Evolutionary conservation across 2,329 filamentous ascomycete genomes (phyloP), one percentile per base, ranked within the genome.

Genomic region (Claviceps capensis): DNA sequence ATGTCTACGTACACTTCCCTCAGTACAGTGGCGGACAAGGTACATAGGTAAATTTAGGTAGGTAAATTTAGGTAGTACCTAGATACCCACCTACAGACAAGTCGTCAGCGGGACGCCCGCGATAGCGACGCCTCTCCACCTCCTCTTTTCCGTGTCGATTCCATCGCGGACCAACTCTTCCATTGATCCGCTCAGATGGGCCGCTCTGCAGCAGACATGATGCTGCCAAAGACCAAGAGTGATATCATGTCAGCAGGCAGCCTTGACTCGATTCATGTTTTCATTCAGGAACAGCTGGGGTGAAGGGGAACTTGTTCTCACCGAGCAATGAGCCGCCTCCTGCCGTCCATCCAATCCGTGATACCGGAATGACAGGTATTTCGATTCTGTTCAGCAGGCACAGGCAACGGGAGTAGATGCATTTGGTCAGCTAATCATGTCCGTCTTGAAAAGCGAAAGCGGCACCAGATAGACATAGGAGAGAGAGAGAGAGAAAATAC

Each of bases 271-370:
- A 34, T 34, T 11, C 30, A 34, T 2, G 4, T 34, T 11, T 11
- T 11, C 30, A 9, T 34, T 34, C 30, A 34, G 30, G 3, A 26
- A 40, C 14, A 19, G n/a, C 40, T 8, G n/a, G n/a, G 40, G 11
- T 8, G 13, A 16, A 22, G 42, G 22, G 42, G 2, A 22, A 5
- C 2, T 44, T 40, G 16, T 40, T 26, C 42, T 44, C 42, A 44
- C 42, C 47, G 36, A 19, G 47, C 47, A 40, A 49, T 41, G 36
- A 41, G 47, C 22, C 47, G 47, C 41, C 47, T 49, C 38, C 36
- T 17, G 47, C 36, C 47, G 19, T 49, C 47, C 36, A 40, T 37
- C 47, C 47, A 49, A 22, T 49, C 47, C 22, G 36, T 40, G 30
- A 49, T 19, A n/a, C 30, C 36, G 16, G 47, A 37, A 34, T 49